Conservation (phyloP, 306 rosid genomes). For the Senna siamea region DNA sequence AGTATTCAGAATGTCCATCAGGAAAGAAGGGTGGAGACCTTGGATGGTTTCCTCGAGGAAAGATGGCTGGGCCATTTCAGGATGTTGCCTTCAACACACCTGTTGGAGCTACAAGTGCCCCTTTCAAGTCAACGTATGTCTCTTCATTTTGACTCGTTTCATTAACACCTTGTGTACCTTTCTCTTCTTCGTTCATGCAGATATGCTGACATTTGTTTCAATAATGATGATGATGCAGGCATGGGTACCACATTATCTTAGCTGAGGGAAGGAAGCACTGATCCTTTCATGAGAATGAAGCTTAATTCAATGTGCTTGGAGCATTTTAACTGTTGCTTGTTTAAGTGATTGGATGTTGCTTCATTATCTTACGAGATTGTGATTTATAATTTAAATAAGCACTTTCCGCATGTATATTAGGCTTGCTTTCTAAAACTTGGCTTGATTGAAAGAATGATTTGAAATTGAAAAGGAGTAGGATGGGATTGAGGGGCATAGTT, state of each 20-base stretch:
- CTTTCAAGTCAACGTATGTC: conserved; percentile 90
- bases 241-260: conserved; percentile 93
- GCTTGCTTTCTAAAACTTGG: conserved; percentile 17
- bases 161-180: not conserved
- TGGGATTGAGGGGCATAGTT: no score
- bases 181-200: conserved; percentile 20
- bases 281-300: conserved; percentile 36
- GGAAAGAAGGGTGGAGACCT: conserved; percentile 99
- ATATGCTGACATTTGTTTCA: conserved; percentile 21
- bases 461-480: no score
- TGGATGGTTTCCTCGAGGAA: conserved; percentile 99
- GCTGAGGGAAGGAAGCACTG: conserved; percentile 91
- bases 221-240: conserved; percentile 61
- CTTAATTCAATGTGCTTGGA: conserved; percentile 33
- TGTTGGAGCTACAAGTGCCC: conserved; percentile 84
- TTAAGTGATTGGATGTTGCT: conserved; percentile 38
- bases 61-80: conserved; percentile 99
- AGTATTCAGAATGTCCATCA: conserved; percentile 95
- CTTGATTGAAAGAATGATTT: no score
- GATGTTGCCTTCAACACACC: conserved; percentile 88
- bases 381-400: conserved; percentile 39
- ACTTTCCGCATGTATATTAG: conserved; percentile 34
- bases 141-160: conserved; percentile 22
- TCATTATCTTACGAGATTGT: conserved; percentile 14
- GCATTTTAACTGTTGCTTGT: conserved; percentile 22